Conservation (phyloP, 2,329 filamentous ascomycete genomes). For the Monosporascus sp. region DNA sequence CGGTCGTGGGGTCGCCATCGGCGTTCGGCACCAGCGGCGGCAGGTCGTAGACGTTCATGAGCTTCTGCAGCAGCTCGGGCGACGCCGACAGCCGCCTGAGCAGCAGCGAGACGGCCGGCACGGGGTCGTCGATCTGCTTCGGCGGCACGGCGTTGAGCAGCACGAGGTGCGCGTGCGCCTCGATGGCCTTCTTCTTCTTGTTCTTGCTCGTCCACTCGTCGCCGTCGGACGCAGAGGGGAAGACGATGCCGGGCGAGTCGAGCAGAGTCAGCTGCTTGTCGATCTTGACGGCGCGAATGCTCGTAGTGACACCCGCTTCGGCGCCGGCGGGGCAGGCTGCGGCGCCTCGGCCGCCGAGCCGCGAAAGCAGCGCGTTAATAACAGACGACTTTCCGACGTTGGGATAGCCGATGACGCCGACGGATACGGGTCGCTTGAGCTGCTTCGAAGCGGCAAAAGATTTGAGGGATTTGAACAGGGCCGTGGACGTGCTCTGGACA, state of each 20-base stretch:
- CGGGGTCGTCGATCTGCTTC: conserved; percentile 87
- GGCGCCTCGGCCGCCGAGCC: conserved; percentile 62
- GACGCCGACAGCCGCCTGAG: conserved; percentile 72
- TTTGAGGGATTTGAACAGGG: conserved; percentile 85
- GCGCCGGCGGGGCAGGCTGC: conserved; percentile 80
- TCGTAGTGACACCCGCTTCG: conserved; percentile 88
- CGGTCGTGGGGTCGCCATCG: conserved; percentile 72
- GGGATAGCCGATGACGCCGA: conserved; percentile 91
- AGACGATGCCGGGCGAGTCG: conserved; percentile 91
- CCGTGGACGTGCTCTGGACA: conserved; percentile 76
- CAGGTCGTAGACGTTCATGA: conserved; percentile 79
- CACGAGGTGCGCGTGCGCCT: conserved; percentile 77
- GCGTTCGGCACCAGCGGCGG: conserved; percentile 67
- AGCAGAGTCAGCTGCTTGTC: conserved; percentile 91
- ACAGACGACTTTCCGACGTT: conserved; percentile 96
- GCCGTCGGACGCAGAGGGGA: conserved; percentile 56
- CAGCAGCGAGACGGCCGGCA: conserved; percentile 82
- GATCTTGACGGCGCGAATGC: conserved; percentile 83
- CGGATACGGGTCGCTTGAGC: conserved; percentile 82
- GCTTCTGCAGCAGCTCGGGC: conserved; percentile 67
- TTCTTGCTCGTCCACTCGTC: conserved; percentile 6
- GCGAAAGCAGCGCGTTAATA: conserved; percentile 83
- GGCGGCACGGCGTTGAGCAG: conserved; percentile 89
- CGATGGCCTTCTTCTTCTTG: conserved; percentile 50
- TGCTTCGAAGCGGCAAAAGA: conserved; percentile 77